A percentile compares a stretch with the other conserved stretches of the same genome.
phyloP scores from a whole-genome alignment of 1,284 basidiomycete genomes.

The Vanrija sp. region DNA sequence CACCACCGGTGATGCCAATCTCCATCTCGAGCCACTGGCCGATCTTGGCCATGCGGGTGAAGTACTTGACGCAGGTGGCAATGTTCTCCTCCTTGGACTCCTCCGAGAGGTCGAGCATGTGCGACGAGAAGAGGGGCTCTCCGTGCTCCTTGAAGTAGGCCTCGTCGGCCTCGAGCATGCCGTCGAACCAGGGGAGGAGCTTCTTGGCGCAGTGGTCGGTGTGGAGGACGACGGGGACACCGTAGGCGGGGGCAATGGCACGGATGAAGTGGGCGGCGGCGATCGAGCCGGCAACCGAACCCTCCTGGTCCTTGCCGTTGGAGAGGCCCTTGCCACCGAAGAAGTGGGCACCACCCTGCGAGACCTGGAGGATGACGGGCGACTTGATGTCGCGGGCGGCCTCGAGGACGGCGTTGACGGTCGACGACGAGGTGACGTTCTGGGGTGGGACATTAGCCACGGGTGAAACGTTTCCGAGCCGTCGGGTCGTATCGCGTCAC shows the following conservation, averaged over 20 bases:
- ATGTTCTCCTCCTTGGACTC: slow-evolving; percentile 98
- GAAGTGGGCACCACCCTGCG: slow-evolving; percentile 94
- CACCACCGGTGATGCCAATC: slow-evolving; percentile 99
- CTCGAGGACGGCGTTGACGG: slow-evolving; percentile 80
- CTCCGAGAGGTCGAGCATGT: slow-evolving; percentile 99
- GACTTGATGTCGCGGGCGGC: slow-evolving; percentile 90
- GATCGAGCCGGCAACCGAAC: slow-evolving; percentile 87
- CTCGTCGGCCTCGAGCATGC: slow-evolving; percentile 94
- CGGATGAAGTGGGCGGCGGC: slow-evolving; percentile 93
- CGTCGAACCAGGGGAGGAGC: slow-evolving; percentile 98
- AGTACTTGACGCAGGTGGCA: slow-evolving; percentile 87
- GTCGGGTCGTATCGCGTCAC: too few relatives aligned
- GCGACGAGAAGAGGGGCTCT: slow-evolving; percentile 75
- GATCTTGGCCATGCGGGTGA: slow-evolving; percentile 88
- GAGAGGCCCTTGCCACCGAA: slow-evolving; percentile 94
- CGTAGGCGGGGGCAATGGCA: slow-evolving; percentile 79
- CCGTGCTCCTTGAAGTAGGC: slow-evolving; percentile 85
- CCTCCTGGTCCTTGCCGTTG: slow-evolving; percentile 80
- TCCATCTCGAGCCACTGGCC: slow-evolving; percentile 99
- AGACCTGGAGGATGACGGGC: slow-evolving; percentile 96
- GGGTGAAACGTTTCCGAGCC: too few relatives aligned
- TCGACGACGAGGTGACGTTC: slow-evolving; percentile 83
- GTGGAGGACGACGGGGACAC: slow-evolving; percentile 95
- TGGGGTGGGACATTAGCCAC: slow-evolving; percentile 17
- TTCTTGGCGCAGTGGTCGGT: slow-evolving; percentile 99